Percentiles rank a stretch among this genome's conserved stretches.
phyloP scores from a whole-genome alignment of 306 rosid species.

The Potentilla sterilis region DNA sequence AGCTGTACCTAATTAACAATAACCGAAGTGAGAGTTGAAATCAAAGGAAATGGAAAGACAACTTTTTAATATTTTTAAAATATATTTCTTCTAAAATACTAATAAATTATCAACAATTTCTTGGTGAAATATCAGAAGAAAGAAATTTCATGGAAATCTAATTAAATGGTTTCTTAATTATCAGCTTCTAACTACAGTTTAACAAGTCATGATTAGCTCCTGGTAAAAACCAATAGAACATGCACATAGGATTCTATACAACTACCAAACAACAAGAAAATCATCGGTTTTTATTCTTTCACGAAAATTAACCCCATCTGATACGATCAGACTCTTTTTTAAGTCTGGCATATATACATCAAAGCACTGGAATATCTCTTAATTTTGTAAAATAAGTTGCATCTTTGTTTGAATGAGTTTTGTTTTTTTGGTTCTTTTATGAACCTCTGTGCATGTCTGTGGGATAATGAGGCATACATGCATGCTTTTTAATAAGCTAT shows the following conservation, averaged over 20 bases:
- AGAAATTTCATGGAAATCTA: neutral
- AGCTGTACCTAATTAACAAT: too few relatives aligned
- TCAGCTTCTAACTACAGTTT: neutral
- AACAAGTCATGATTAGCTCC: neutral
- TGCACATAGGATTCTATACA: neutral
- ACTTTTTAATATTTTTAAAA: too few relatives aligned
- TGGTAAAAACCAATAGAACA: neutral
- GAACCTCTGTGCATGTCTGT: neutral
- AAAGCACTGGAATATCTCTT: slow-evolving; percentile 1
- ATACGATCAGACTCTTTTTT: neutral
- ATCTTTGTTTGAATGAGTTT: neutral
- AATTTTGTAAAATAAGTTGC: neutral
- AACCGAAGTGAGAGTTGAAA: too few relatives aligned
- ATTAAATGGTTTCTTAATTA: neutral
- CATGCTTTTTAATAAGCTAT: neutral
- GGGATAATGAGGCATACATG: slow-evolving; percentile 7
- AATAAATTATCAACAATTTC: too few relatives aligned
- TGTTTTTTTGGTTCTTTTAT: neutral
- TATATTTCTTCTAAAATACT: too few relatives aligned
- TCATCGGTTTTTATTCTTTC: neutral
- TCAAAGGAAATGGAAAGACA: too few relatives aligned
- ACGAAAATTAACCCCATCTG: neutral
- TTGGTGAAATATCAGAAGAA: neutral
- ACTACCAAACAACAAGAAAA: neutral
- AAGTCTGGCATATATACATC: neutral